Evolutionary conservation across 257 asterid species (phyloP), one percentile per base, ranked within the genome.

Genomic region (Capsicum rhomboideum): DNA sequence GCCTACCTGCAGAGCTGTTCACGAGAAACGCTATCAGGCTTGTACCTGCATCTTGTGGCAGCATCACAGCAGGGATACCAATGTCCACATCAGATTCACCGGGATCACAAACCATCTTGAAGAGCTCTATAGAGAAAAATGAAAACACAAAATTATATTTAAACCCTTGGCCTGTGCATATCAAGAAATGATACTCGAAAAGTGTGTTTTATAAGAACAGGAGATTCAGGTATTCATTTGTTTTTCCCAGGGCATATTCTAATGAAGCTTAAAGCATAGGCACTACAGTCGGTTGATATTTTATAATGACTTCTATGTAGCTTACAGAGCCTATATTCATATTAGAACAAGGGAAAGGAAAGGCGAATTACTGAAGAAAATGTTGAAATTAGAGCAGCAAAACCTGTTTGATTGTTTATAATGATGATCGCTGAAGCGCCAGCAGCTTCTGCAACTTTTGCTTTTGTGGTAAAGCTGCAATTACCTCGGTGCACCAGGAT

Each of bases 31-130:
- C 87, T 83, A 85, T 90, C 91, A 97, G 90, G 89, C 78, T 88
- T 63, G 77, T 80, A 74, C 98, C 99, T n/a, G 98, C 99, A 89
- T 97, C 97, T 84, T 88, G 92, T 28, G 98, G 97, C 84, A 97
- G 97, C 98, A 97, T 97, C 84, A 97, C 97, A 78, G 94, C 92
- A 59, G 99, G 96, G 87, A 97, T 97, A 80, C 89, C 85, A 31
- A 97, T 90, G 68, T 82, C 74, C 52, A 93, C 88, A 82, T 93
- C 90, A 56, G 97, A 88, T 84, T 93, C 96, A 20, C 92, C 91
- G 78, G 92, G 89, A 88, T 93, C 97, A 54, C 99, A 97, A 85
- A 97, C 99, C 99, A 97, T 97, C 97, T 97, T 97, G 93, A 97
- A 95, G 88, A 97, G 98, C 80, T 97, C 99, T 97, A 93, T 40